Percentiles rank a stretch among this genome's conserved stretches.
These are phyloP conservation scores for Rugonectria rugulosa DNA, from an alignment of 2,329 filamentous ascomycete genomes.

Conservation along the genomic window DNA sequence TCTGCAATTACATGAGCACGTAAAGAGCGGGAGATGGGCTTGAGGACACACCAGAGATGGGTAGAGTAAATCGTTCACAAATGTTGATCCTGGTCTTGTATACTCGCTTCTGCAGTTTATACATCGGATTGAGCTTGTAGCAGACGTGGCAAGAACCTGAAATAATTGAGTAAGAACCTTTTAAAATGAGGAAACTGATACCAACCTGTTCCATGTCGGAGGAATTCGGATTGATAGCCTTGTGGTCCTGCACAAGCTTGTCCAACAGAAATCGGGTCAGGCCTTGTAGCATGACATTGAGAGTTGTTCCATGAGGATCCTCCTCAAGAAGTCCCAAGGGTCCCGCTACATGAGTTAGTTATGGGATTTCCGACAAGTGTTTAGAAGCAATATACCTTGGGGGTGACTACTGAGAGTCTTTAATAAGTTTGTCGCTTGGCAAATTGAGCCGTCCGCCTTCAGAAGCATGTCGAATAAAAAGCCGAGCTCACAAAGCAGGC, in stretches of 20 bases:
- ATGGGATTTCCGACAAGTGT: not conserved
- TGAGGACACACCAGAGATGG: slow-evolving; percentile 55
- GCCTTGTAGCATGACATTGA: slow-evolving; percentile 85
- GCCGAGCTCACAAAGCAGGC: slow-evolving; percentile 91
- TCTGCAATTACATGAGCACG: slow-evolving; percentile 43
- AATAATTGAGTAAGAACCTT: not conserved
- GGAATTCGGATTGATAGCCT: slow-evolving; percentile 68
- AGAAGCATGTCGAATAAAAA: slow-evolving; percentile 98
- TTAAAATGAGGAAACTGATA: not conserved
- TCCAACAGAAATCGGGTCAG: slow-evolving; percentile 87
- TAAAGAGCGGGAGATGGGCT: not conserved
- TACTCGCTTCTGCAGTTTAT: slow-evolving; percentile 89
- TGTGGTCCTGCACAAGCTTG: slow-evolving; percentile 79
- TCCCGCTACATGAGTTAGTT: slow-evolving; percentile 58
- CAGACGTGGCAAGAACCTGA: slow-evolving; percentile 70
- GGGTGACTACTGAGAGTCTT: slow-evolving; percentile 87
- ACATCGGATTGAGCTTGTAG: slow-evolving; percentile 79
- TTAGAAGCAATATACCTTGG: slow-evolving; percentile 60
- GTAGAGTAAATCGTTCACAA: slow-evolving; percentile 88
- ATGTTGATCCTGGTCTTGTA: slow-evolving; percentile 77
- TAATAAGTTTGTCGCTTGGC: slow-evolving; percentile 93
- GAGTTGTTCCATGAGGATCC: slow-evolving; percentile 73
- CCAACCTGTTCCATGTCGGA: slow-evolving; percentile 73
- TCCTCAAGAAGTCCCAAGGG: slow-evolving; percentile 87
- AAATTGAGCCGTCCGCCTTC: slow-evolving; percentile 92